Evolutionary conservation across 2,329 filamentous ascomycete species (phyloP).

Genomic region (Fusarium camptoceras): DNA sequence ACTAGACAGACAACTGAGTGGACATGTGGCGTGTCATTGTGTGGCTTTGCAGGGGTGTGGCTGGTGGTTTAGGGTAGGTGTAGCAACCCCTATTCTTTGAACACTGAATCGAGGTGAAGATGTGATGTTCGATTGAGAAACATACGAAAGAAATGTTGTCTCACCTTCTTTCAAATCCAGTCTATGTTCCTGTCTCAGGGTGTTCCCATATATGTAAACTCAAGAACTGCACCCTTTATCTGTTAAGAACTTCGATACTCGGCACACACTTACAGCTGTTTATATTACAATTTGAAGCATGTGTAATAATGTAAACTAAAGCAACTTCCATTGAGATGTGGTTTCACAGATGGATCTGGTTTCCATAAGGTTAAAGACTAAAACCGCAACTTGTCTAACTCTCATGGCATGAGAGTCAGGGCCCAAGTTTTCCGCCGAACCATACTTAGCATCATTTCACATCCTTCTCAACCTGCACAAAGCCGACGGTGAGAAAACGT

Average conservation of each 20-base stretch:
- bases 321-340: not conserved
- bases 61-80: constrained; percentile 28
- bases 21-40: constrained; percentile 18
- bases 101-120: not conserved
- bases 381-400: not conserved
- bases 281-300: too few relatives aligned
- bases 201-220: not conserved
- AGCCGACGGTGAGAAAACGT: too few relatives aligned
- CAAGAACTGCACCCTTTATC: not conserved
- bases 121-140: not conserved
- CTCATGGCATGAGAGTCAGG: not conserved
- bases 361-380: not conserved
- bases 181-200: rapidly evolving
- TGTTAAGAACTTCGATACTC: not conserved
- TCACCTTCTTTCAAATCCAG: not conserved
- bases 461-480: not conserved
- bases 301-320: too few relatives aligned
- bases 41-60: constrained; percentile 9
- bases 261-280: too few relatives aligned
- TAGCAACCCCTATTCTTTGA: constrained; percentile 9
- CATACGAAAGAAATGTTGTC: not conserved
- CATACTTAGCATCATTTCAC: not conserved
- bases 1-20: constrained; percentile 5
- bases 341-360: not conserved
- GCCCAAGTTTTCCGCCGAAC: not conserved